Conservation (phyloP, 2,329 filamentous ascomycete genomes). For the Myrmaecium sp. region DNA sequence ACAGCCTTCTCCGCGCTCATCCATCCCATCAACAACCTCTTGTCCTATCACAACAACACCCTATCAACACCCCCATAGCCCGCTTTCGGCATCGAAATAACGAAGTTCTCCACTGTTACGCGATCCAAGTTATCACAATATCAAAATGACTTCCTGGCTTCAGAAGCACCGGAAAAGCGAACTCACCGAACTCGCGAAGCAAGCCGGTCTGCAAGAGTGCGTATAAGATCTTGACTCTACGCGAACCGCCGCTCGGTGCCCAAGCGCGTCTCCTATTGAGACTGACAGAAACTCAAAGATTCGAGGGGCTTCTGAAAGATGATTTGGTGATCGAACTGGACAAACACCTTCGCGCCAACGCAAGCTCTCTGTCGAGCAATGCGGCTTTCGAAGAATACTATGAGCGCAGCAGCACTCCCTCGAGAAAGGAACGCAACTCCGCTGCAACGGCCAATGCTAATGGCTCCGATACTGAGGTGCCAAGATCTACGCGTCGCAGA, state of each 20-base stretch:
- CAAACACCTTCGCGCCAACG: conserved; percentile 52
- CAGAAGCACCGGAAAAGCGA: conserved; percentile 69
- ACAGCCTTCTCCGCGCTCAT: conserved; percentile 1
- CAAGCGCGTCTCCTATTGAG: conserved; percentile 5
- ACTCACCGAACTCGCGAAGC: conserved; percentile 55
- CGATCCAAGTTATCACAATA: conserved; percentile 1
- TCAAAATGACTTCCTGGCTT: conserved; percentile 58
- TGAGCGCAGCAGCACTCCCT: conserved; percentile 41
- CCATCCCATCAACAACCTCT: conserved; percentile 1
- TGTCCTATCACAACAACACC: conserved; percentile 1
- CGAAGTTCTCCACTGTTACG: too few species aligned
- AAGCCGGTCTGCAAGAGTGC: conserved; percentile 56
- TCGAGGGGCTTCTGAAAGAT: conserved; percentile 54
- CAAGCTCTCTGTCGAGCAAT: conserved; percentile 45
- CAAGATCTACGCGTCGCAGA: conserved; percentile 4
- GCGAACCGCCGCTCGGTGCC: conserved; percentile 2
- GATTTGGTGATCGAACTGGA: conserved; percentile 66
- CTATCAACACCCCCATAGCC: conserved; percentile 2
- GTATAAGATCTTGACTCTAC: too few species aligned
- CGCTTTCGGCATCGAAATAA: too few species aligned
- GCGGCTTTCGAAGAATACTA: conserved; percentile 60
- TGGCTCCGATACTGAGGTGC: conserved; percentile 14
- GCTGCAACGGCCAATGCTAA: conserved; percentile 20
- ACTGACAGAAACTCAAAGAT: conserved; percentile 30
- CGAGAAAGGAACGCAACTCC: conserved; percentile 24